Evolutionary conservation across 2,329 filamentous ascomycete species (phyloP).

Genomic region (Colletotrichum sp.): DNA sequence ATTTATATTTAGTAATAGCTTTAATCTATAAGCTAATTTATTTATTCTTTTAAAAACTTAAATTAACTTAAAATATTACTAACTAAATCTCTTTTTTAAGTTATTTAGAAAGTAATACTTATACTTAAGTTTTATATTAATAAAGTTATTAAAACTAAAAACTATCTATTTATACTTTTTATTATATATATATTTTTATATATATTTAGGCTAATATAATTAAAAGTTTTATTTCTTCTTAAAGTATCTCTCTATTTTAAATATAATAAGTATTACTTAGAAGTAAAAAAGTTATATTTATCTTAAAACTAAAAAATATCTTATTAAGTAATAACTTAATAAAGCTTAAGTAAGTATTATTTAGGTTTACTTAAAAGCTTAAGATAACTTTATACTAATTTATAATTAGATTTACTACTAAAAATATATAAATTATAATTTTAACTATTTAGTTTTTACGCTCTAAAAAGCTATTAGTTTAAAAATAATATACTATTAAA

Average conservation of each 20-base stretch:
- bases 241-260: neutral
- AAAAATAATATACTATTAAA: neutral
- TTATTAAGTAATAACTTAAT: no score
- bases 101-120: no score
- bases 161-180: neutral
- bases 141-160: neutral
- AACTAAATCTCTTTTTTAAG: no score
- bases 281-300: neutral
- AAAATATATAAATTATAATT: no score
- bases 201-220: neutral
- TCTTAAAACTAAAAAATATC: neutral
- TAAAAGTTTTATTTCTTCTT: neutral
- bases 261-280: neutral
- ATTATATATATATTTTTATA: neutral
- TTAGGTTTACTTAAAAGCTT: no score
- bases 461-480: neutral
- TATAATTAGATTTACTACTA: no score
- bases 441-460: neutral
- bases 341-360: no score
- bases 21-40: no score
- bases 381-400: no score
- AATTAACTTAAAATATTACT: no score
- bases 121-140: neutral
- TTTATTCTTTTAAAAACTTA: no score
- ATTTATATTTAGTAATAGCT: no score